phyloP scores from a whole-genome alignment of 345 rosid genomes.

The Mangifera indica region DNA sequence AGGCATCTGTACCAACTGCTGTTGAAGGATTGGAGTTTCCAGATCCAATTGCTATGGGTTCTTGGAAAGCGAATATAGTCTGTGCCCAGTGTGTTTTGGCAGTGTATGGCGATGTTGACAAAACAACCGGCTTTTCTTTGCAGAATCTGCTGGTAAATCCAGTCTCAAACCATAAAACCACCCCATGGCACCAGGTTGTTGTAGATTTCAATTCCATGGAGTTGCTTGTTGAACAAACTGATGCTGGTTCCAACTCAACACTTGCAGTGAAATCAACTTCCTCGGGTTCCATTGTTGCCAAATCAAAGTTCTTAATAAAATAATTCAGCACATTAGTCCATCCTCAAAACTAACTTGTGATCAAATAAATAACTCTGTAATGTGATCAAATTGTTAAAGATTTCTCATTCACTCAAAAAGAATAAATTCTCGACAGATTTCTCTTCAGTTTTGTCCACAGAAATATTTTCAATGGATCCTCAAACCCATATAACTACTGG shows the following conservation, averaged over 20 bases:
- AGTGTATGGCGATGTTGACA: constrained; percentile 84
- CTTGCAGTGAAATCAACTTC: constrained; percentile 92
- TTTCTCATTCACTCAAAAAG: background rate
- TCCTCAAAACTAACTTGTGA: constrained; percentile 18
- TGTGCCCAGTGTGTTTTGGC: constrained; percentile 93
- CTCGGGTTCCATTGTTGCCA: constrained; percentile 75
- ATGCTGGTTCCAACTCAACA: constrained; percentile 41
- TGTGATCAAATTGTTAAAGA: background rate
- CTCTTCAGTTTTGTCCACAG: background rate
- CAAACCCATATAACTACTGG: background rate
- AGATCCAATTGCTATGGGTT: constrained; percentile 63
- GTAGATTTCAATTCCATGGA: constrained; percentile 20
- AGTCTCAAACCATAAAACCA: constrained; percentile 88
- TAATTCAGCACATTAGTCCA: constrained; percentile 1
- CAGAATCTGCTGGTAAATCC: constrained; percentile 87
- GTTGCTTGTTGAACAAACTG: constrained; percentile 14
- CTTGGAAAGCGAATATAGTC: constrained; percentile 73
- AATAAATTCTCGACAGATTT: background rate
- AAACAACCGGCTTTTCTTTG: constrained; percentile 67
- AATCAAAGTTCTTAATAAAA: constrained; percentile 63
- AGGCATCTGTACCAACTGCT: constrained; percentile 47
- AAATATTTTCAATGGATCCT: background rate
- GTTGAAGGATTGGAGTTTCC: constrained; percentile 28
- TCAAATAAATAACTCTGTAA: background rate
- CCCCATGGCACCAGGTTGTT: constrained; percentile 62